These are phyloP conservation scores for Tubosaeta sp. DNA, from an alignment of 768 basidiomycete species.

Conservation along the genomic window DNA sequence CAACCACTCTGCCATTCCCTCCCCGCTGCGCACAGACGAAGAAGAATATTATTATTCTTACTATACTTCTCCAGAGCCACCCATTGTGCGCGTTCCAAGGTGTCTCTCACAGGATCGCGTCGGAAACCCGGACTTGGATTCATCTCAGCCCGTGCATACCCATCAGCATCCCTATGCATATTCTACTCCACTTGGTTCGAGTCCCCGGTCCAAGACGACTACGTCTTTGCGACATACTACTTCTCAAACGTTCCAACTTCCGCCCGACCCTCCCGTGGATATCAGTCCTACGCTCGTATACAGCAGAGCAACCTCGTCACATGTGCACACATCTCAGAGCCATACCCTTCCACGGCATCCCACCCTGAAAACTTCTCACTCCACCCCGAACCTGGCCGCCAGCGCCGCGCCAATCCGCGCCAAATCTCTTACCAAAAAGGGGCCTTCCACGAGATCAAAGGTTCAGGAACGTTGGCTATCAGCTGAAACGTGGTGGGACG, in stretches of 20 bases:
- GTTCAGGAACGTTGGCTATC: constrained; percentile 63
- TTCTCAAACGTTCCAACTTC: constrained; percentile 22
- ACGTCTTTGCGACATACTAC: constrained; percentile 18
- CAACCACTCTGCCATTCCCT: constrained; percentile 12
- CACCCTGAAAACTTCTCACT: constrained; percentile 51
- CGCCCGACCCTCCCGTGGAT: not conserved
- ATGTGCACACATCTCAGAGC: not conserved
- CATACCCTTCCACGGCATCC: not conserved
- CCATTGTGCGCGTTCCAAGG: constrained; percentile 12
- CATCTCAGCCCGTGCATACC: constrained; percentile 21
- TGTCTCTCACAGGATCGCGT: constrained; percentile 7
- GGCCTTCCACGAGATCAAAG: constrained; percentile 30
- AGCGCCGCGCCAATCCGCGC: constrained; percentile 4
- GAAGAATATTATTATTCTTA: constrained; percentile 52
- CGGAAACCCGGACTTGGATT: constrained; percentile 18
- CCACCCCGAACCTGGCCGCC: constrained; percentile 59
- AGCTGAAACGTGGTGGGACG: constrained; percentile 81
- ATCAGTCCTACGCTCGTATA: not conserved
- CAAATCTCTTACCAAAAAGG: constrained; percentile 17
- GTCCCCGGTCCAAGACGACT: not conserved
- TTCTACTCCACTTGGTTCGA: constrained; percentile 25
- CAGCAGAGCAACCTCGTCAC: constrained; percentile 2
- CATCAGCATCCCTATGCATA: constrained; percentile 52
- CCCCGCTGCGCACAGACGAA: constrained; percentile 27
- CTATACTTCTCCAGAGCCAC: constrained; percentile 35